Evolutionary conservation across 257 asterid species (phyloP).

Genomic region (Nicotiana tabacum): DNA sequence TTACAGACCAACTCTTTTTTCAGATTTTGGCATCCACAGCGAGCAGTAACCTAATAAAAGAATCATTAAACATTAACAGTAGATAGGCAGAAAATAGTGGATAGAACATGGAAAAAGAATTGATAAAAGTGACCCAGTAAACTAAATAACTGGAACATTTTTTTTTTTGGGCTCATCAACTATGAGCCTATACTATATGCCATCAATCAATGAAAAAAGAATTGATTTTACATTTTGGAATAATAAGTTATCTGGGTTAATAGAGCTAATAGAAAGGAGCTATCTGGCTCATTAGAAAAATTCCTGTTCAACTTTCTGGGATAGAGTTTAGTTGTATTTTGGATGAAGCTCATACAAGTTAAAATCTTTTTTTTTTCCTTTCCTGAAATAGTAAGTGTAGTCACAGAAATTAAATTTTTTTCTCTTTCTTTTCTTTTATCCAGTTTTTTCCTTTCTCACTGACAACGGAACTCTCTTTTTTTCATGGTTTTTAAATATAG

Average conservation of each 20-base stretch:
- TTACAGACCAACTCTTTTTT: conserved; percentile 80
- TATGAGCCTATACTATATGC: background rate
- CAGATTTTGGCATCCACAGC: conserved; percentile 74
- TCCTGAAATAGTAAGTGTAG: background rate
- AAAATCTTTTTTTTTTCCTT: background rate
- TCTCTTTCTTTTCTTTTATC: background rate
- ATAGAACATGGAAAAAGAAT: background rate
- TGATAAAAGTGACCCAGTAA: background rate
- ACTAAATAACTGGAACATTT: background rate
- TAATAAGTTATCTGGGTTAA: background rate
- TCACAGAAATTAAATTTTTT: background rate
- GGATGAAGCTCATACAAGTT: background rate
- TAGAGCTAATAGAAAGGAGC: background rate
- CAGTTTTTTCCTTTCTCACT: background rate
- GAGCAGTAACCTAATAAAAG: conserved; percentile 54
- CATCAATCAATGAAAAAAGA: background rate
- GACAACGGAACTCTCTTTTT: background rate
- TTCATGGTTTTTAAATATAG: background rate
- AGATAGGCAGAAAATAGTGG: background rate
- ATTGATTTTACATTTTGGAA: background rate
- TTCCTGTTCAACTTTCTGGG: background rate
- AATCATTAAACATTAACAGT: background rate
- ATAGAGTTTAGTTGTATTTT: background rate
- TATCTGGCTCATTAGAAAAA: background rate
- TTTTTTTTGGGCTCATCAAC: background rate